Evolutionary conservation across 1,139 yeast genomes (phyloP).

Genomic region (Kurtzmaniella natalensis): DNA sequence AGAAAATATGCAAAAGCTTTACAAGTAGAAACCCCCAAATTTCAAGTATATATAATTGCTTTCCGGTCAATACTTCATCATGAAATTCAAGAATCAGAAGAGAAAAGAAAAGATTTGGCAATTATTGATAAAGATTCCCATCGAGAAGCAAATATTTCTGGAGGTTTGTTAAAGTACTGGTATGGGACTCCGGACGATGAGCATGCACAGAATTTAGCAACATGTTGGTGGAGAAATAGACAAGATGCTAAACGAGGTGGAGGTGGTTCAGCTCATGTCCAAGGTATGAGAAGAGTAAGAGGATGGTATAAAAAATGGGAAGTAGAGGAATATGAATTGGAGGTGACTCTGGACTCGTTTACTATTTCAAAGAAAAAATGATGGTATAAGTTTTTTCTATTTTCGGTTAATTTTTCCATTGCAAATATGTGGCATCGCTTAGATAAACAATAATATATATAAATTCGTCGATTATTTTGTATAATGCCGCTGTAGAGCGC

Average conservation of each 20-base stretch:
- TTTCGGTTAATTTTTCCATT: too few species aligned
- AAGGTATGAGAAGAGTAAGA: constrained; percentile 22
- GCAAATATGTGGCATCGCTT: too few species aligned
- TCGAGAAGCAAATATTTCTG: constrained; percentile 25
- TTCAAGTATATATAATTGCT: constrained; percentile 23
- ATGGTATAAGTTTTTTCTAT: too few species aligned
- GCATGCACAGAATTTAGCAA: constrained; percentile 27
- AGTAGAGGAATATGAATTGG: constrained; percentile 24
- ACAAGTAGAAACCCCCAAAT: constrained; percentile 12
- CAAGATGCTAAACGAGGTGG: constrained; percentile 25
- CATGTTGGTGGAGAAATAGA: constrained; percentile 30
- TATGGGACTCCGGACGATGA: constrained; percentile 26
- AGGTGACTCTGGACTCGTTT: constrained; percentile 9
- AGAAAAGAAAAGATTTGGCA: constrained; percentile 19
- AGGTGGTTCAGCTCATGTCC: constrained; percentile 23
- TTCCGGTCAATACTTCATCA: constrained; percentile 23
- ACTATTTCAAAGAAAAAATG: not conserved
- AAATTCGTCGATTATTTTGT: too few species aligned
- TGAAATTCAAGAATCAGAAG: constrained; percentile 18
- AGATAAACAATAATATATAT: too few species aligned
- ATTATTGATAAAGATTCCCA: constrained; percentile 24
- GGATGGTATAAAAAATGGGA: constrained; percentile 29
- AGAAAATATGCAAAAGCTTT: constrained; percentile 13
- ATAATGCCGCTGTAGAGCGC: too few species aligned
- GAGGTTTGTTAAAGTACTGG: constrained; percentile 31